These are phyloP conservation scores for Magnaporthiopsis rhizophila DNA, from an alignment of 2,329 filamentous ascomycete genomes.

Conservation along the genomic window DNA sequence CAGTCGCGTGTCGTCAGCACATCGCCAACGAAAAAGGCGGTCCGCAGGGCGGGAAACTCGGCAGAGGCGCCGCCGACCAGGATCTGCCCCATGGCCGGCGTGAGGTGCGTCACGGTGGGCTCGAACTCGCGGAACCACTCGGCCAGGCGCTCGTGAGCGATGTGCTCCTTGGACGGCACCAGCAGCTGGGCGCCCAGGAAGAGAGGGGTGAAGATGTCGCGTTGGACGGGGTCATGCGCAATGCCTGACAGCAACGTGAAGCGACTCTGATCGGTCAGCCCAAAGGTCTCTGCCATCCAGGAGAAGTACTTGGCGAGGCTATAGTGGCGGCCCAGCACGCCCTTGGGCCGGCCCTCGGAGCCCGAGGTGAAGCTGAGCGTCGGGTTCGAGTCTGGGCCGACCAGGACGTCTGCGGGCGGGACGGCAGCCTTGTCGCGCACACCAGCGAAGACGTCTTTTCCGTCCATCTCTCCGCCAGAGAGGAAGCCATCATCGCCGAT, in stretches of 20 bases:
- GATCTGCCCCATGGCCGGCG: slow-evolving; percentile 94
- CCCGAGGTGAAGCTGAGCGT: slow-evolving; percentile 71
- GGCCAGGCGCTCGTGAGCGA: slow-evolving; percentile 74
- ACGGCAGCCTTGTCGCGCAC: slow-evolving; percentile 41
- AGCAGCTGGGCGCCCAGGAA: slow-evolving; percentile 77
- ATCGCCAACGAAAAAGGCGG: slow-evolving; percentile 88
- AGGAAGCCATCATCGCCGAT: slow-evolving; percentile 65
- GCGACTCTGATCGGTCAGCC: slow-evolving; percentile 59
- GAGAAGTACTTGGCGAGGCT: slow-evolving; percentile 78
- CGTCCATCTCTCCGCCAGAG: slow-evolving; percentile 57
- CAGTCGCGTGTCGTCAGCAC: slow-evolving; percentile 81
- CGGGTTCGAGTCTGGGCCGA: slow-evolving; percentile 78
- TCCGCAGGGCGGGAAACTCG: slow-evolving; percentile 66
- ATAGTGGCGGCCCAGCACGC: slow-evolving; percentile 81
- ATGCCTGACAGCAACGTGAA: slow-evolving; percentile 85
- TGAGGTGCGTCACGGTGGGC: slow-evolving; percentile 78
- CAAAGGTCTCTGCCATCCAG: slow-evolving; percentile 86
- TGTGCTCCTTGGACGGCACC: slow-evolving; percentile 73
- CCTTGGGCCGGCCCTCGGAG: slow-evolving; percentile 73
- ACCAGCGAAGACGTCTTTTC: slow-evolving; percentile 57
- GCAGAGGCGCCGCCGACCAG: slow-evolving; percentile 76
- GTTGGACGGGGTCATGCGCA: slow-evolving; percentile 62
- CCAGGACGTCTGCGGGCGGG: slow-evolving; percentile 57
- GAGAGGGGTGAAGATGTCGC: slow-evolving; percentile 82
- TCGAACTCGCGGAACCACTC: slow-evolving; percentile 78